phyloP scores from a whole-genome alignment of 2,329 filamentous ascomycete species.

The Arachnomyces sp. region DNA sequence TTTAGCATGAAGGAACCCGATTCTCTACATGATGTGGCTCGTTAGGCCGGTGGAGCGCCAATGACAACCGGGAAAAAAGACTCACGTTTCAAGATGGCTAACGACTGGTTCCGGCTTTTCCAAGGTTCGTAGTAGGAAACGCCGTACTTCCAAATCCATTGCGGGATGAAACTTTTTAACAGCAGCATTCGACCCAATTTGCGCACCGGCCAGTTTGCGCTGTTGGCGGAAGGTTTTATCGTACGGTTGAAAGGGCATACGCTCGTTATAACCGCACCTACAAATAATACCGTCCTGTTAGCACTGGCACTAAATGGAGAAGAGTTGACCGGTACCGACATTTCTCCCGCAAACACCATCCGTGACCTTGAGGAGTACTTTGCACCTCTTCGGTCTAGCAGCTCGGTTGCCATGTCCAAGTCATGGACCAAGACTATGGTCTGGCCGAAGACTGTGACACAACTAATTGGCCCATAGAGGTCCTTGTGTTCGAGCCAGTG shows the following conservation, averaged over 20 bases:
- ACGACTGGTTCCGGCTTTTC: too few species aligned
- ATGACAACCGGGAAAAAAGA: too few species aligned
- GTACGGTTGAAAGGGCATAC: conserved; percentile 18
- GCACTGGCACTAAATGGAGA: neutral
- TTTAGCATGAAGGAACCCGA: too few species aligned
- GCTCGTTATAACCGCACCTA: conserved; percentile 21
- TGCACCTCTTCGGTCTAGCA: conserved; percentile 24
- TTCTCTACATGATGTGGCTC: conserved; percentile 16
- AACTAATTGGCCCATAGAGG: conserved; percentile 29
- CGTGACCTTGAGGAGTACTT: conserved; percentile 20
- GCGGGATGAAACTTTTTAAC: too few species aligned
- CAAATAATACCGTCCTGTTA: neutral
- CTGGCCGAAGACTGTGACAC: conserved; percentile 25
- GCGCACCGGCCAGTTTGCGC: too few species aligned
- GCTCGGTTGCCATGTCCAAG: conserved; percentile 17
- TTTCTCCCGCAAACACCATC: conserved; percentile 19
- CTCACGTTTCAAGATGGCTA: too few species aligned
- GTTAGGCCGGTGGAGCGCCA: conserved; percentile 21
- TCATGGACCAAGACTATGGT: conserved; percentile 28
- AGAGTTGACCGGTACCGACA: too few species aligned
- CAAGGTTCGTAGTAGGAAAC: too few species aligned
- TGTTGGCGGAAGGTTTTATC: conserved; percentile 14
- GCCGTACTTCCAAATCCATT: too few species aligned
- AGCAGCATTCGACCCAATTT: too few species aligned
- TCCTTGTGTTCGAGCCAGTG: conserved; percentile 38